These are phyloP conservation scores for Mortierella sp. DNA, from an alignment of 371 early-diverging fungal genomes.

Conservation along the genomic window DNA sequence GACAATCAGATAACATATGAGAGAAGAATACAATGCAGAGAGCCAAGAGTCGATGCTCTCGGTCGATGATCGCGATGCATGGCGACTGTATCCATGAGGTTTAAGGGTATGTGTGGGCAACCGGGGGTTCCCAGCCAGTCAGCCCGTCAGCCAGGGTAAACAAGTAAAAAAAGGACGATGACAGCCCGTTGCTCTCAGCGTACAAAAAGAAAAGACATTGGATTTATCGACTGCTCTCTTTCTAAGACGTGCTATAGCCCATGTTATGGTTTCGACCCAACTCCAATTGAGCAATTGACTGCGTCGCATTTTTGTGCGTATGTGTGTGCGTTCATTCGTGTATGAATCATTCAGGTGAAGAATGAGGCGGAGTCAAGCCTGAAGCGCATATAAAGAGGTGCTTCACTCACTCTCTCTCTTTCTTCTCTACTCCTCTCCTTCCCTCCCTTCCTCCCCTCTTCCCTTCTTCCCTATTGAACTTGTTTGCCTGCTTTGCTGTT, in stretches of 20 bases:
- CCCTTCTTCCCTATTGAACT: not conserved
- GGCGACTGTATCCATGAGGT: not conserved
- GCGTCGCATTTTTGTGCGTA: not conserved
- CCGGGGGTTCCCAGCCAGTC: no score
- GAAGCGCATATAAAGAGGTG: not conserved
- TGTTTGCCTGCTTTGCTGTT: constrained; percentile 16
- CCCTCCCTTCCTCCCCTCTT: not conserved
- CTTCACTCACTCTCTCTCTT: not conserved
- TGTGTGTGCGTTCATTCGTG: not conserved
- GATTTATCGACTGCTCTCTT: constrained; percentile 1
- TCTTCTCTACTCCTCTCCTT: not conserved
- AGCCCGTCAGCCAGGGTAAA: no score
- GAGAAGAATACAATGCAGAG: not conserved
- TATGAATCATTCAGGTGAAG: not conserved
- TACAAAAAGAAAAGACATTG: not conserved
- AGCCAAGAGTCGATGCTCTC: not conserved
- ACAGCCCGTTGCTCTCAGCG: not conserved
- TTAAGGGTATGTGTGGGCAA: not conserved
- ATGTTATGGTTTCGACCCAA: not conserved
- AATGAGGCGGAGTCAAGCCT: not conserved
- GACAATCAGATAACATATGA: not conserved
- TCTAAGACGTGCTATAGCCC: not conserved
- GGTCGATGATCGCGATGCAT: not conserved
- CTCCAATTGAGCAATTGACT: constrained; percentile 4
- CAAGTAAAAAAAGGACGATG: no score